Base-by-base conservation (phyloP, 306 rosid species). In the Sicyos edulis region DNA sequence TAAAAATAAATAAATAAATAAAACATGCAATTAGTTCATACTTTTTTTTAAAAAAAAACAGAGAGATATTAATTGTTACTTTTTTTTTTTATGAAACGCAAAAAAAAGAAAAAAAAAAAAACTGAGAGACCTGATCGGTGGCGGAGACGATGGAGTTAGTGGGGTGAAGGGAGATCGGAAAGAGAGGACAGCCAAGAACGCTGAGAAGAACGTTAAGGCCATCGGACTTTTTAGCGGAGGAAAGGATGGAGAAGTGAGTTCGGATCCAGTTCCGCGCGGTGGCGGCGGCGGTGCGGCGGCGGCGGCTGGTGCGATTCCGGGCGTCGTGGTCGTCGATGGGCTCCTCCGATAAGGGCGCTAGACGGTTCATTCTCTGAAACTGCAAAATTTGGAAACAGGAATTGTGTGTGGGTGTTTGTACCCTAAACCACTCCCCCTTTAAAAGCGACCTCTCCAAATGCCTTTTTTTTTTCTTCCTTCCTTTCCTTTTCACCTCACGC, bases 181-280 rank as follows among this genome's bases (percentile, higher is more conserved):
- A 90, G 54, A 93, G 96, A 74, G 97, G 98, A 54, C 97, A 90
- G 61, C 86, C 98, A 15, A 90, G 86, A 76, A 93, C 97, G 76
- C 97, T 86, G 42, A 93, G 93, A 16, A 93, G 97, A 59, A 88
- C 82, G 42, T 83, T 88, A 70, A 93, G 84, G 82, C 91, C 84
- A 4, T 93, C 84, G 6, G 97, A 81, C 77, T 86, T 87, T 69
- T 88, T 90, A 78, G 77, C 81, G 83, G 78, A 84, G 60, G 76
- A 82, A 70, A 84, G 85, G 45, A 62, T 12, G 0, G 89, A 76
- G 60, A 92, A 57, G 45, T 90, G 96, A 65, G 86, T 80, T 79
- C 83, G 90, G 91, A 92, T 90, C 96, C 96, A 92, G 54, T 82
- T 90, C 73, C 87, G 78, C 98, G 66, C 79, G n/a, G 34, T 16